Percentiles rank a stretch among this genome's conserved stretches.
Conservation (phyloP, 2,329 filamentous ascomycete genomes). For the Botrytis fabae region DNA sequence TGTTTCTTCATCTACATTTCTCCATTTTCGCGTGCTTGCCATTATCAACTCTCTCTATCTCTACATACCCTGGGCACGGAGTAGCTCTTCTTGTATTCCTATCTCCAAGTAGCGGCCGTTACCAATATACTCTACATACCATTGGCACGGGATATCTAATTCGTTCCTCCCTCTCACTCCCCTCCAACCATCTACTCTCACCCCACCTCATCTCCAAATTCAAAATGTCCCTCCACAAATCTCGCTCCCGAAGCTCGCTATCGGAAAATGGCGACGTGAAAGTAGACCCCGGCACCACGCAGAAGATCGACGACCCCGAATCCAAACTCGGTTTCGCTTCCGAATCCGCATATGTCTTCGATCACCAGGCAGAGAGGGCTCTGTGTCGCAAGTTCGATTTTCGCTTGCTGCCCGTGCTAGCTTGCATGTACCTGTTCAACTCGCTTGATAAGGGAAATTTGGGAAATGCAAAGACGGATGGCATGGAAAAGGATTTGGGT, state of each 20-base stretch:
- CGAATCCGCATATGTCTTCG: neutral
- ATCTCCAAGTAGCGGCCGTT: neutral
- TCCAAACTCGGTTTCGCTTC: neutral
- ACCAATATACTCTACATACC: neutral
- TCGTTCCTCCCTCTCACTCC: neutral
- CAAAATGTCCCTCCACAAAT: neutral
- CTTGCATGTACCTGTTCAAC: slow-evolving; percentile 48
- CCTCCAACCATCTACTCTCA: neutral
- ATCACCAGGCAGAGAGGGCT: slow-evolving; percentile 23
- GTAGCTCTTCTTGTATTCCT: neutral
- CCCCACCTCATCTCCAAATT: neutral
- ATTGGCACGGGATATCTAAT: neutral
- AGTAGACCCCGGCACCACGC: neutral
- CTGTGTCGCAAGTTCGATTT: slow-evolving; percentile 47
- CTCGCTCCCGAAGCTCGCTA: neutral
- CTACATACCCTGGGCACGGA: neutral
- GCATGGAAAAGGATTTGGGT: slow-evolving; percentile 50
- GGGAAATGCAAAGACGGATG: slow-evolving; percentile 56
- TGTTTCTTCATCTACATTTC: neutral
- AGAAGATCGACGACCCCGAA: slow-evolving; percentile 17
- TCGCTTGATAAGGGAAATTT: slow-evolving; percentile 53
- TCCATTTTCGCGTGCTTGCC: neutral
- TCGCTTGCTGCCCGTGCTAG: slow-evolving; percentile 46
- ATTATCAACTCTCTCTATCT: neutral
- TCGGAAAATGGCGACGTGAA: slow-evolving; percentile 1